phyloP scores from a whole-genome alignment of 768 basidiomycete species.

The Agaricus blazei region DNA sequence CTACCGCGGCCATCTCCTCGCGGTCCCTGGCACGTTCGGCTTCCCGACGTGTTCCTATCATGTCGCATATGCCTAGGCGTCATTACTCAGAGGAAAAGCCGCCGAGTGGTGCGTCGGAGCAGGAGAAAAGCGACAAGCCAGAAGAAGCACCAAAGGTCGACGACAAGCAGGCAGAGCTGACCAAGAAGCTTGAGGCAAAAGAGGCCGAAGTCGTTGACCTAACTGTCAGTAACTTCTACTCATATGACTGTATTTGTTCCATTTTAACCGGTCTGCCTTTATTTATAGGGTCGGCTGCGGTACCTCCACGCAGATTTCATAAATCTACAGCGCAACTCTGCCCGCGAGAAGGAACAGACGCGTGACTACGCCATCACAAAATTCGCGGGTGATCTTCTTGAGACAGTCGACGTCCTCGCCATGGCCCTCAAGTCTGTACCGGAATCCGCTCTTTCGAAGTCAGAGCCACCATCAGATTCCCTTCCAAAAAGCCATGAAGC shows the following conservation, averaged over 20 bases:
- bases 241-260: constrained; percentile 11
- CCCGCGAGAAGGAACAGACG: constrained; percentile 87
- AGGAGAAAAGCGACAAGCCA: constrained; percentile 20
- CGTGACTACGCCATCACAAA: constrained; percentile 89
- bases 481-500: constrained; percentile 48
- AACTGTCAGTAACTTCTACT: constrained; percentile 47
- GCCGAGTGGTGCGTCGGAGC: constrained; percentile 21
- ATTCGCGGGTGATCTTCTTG: constrained; percentile 86
- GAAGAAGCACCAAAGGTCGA: constrained; percentile 24
- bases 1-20: constrained; percentile 51
- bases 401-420: constrained; percentile 85
- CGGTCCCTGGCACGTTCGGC: constrained; percentile 26
- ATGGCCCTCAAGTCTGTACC: constrained; percentile 83
- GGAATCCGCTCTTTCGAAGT: constrained; percentile 34
- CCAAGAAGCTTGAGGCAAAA: constrained; percentile 72
- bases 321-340: constrained; percentile 89
- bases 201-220: constrained; percentile 80
- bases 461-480: constrained; percentile 18
- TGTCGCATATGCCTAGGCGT: constrained; percentile 31
- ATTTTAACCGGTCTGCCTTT: constrained; percentile 24
- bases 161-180: constrained; percentile 23
- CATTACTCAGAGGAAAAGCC: constrained; percentile 57
- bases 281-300: constrained; percentile 63
- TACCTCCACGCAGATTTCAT: constrained; percentile 95
- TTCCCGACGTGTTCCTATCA: constrained; percentile 27